A percentile compares a stretch with the other conserved stretches of the same genome.
Conservation (phyloP, 208 protist species). For the Leishmania tarentolae region DNA sequence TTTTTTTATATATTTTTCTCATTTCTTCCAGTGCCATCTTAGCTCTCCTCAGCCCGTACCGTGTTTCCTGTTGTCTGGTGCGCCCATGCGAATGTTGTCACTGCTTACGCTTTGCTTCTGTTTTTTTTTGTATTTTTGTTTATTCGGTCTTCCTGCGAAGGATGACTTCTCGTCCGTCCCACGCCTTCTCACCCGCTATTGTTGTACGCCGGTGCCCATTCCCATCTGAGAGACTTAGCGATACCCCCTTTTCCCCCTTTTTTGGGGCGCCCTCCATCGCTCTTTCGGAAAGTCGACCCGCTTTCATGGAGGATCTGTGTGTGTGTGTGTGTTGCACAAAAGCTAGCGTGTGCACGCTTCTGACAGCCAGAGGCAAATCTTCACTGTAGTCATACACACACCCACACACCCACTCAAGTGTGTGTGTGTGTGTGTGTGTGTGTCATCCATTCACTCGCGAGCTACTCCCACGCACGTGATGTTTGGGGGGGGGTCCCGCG, state of each 20-base stretch:
- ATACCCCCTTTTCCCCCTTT: neutral
- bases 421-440: no score
- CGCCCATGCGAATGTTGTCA: constrained; percentile 3
- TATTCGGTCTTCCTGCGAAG: neutral
- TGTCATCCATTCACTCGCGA: neutral
- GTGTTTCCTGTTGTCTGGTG: neutral
- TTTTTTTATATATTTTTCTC: neutral
- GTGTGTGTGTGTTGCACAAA: neutral
- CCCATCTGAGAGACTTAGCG: neutral
- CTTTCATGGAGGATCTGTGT: neutral
- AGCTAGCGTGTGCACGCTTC: neutral
- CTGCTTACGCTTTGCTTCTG: neutral
- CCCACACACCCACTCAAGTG: neutral
- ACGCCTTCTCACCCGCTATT: neutral
- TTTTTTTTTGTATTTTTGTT: neutral
- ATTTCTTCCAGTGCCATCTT: neutral
- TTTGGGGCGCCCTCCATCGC: neutral
- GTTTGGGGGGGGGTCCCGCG: neutral
- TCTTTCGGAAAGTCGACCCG: neutral
- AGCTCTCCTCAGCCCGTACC: neutral
- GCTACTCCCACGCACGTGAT: neutral
- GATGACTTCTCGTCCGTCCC: neutral
- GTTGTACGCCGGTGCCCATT: neutral
- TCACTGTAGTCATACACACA: neutral
- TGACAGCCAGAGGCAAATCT: neutral